Conservation (phyloP, 2,329 filamentous ascomycete genomes). For the Coniella lustricola region DNA sequence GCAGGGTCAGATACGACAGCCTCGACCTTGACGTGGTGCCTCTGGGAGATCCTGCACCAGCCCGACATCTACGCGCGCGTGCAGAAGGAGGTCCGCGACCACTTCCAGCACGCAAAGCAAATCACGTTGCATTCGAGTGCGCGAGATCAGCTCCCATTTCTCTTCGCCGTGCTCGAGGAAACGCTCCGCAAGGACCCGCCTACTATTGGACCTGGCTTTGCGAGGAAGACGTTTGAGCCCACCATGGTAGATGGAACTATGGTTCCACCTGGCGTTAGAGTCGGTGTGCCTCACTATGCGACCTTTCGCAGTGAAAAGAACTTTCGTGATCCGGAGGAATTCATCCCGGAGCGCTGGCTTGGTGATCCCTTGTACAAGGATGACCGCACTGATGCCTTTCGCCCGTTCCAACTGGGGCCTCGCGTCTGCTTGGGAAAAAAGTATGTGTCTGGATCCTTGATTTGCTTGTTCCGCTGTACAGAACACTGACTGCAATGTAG, state of each 20-base stretch:
- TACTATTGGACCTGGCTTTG: not conserved
- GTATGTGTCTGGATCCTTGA: no score
- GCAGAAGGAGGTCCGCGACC: not conserved
- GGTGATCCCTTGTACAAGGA: not conserved
- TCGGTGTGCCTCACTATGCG: not conserved
- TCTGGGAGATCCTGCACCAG: not conserved
- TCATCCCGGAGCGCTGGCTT: not conserved
- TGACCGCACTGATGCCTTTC: not conserved
- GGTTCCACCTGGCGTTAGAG: not conserved
- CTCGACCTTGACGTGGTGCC: not conserved
- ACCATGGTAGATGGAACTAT: not conserved
- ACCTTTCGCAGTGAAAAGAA: not conserved
- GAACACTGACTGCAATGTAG: not conserved
- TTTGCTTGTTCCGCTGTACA: no score
- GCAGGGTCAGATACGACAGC: not conserved
- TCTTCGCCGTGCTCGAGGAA: not conserved
- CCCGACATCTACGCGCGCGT: not conserved
- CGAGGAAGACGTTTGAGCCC: not conserved
- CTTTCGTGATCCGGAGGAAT: not conserved
- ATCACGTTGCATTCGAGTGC: not conserved
- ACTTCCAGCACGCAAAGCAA: not conserved
- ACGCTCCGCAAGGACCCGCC: not conserved
- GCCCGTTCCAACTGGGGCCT: not conserved
- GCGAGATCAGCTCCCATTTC: not conserved
- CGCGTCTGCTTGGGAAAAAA: not conserved